Percentiles rank a stretch among this genome's conserved stretches.
phyloP scores from a whole-genome alignment of 345 rosid species.

The Eucalyptus victrix region DNA sequence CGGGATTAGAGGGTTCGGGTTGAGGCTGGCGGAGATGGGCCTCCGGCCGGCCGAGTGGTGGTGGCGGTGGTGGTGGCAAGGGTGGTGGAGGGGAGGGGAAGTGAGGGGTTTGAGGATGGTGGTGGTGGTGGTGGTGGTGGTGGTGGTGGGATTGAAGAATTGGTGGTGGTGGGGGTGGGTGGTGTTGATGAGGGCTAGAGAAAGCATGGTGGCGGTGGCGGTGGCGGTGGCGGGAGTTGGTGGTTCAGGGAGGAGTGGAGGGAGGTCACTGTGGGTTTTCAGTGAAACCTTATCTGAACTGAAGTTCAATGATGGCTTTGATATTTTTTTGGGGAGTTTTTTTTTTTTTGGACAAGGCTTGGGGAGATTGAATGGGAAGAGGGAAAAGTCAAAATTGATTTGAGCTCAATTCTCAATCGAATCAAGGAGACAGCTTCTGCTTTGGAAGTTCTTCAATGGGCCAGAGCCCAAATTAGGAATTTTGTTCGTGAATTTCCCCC shows the following conservation, averaged over 20 bases:
- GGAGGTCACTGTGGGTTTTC: not conserved
- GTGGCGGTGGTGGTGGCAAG: not conserved
- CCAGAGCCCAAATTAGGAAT: not conserved
- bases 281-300: not conserved
- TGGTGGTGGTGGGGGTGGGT: not conserved
- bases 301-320: not conserved
- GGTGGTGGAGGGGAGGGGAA: not conserved
- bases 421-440: not conserved
- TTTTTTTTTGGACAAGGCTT: not conserved
- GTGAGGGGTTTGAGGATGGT: not conserved
- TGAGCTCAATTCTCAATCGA: not conserved
- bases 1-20: not conserved
- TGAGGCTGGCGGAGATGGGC: not conserved
- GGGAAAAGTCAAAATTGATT: not conserved
- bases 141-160: not conserved
- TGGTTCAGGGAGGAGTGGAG: not conserved
- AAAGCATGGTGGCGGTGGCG: not conserved
- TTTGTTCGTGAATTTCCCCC: not conserved
- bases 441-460: not conserved
- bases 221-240: not conserved
- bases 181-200: not conserved
- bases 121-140: not conserved
- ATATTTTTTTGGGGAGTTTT: not conserved
- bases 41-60: not conserved
- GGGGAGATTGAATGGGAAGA: not conserved